A percentile compares a stretch with the other conserved stretches of the same genome.
phyloP scores from a whole-genome alignment of 495 filamentous ascomycete species.

The Evernia prunastri region DNA sequence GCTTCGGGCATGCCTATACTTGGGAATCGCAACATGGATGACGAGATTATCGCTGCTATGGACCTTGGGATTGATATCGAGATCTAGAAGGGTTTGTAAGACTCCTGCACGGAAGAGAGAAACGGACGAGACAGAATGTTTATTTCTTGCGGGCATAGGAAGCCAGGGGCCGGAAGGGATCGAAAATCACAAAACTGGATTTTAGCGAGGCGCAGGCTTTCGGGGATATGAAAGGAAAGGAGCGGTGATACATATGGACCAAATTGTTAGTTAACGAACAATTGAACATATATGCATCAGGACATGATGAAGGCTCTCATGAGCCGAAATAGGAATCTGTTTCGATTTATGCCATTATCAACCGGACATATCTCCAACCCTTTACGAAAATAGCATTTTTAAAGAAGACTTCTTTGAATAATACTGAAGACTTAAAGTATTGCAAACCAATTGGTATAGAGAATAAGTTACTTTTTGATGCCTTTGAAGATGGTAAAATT shows the following conservation, averaged over 20 bases:
- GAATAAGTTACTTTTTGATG: background rate
- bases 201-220: conserved; percentile 14
- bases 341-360: background rate
- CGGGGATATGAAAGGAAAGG: background rate
- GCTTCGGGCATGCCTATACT: conserved; percentile 57
- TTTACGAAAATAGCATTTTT: no score
- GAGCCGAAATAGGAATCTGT: background rate
- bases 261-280: background rate
- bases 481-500: background rate
- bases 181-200: background rate
- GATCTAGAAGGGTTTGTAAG: conserved; percentile 37
- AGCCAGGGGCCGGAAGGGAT: background rate
- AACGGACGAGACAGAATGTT: background rate
- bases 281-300: background rate
- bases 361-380: no score
- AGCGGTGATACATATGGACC: background rate
- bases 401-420: no score
- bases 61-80: conserved; percentile 80
- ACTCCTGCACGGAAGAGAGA: background rate
- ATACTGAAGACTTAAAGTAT: no score
- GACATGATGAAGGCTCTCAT: background rate
- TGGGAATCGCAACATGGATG: conserved; percentile 67
- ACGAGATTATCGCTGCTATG: conserved; percentile 75
- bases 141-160: background rate
- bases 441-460: no score